Evolutionary conservation across 2,329 filamentous ascomycete genomes (phyloP), one percentile per base, ranked within the genome.

Genomic region (Fusarium citri): DNA sequence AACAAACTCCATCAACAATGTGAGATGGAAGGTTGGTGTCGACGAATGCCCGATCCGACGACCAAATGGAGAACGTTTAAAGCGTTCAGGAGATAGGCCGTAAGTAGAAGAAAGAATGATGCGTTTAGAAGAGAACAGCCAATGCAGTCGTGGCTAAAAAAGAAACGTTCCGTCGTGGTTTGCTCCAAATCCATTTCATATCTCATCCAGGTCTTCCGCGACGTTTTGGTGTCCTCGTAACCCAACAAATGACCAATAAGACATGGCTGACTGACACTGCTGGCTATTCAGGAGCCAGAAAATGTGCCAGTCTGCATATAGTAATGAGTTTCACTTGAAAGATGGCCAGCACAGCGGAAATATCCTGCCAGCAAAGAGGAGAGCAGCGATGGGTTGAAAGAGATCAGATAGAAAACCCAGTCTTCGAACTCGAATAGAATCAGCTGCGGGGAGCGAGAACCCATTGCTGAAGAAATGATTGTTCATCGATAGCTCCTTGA

Each of bases 391-490:
- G 84, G 84, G 62, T 79, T 80, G 66, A 77, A 57, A 10, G 84
- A 85, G 77, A 82, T 85, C 64, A 87, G 82, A 71, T 85, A 86
- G 41, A 74, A 74, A 66, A 85, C 75, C 85, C 86, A 87, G 55
- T 79, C 77, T 64, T 78, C 68, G 61, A 86, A 80, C 59, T 80
- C 77, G 72, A 86, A 87, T 61, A 66, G 74, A 66, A 76, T 74
- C 72, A 87, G 75, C 49, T 80, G 79, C 30, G 80, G 79, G 66
- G 73, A 77, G 74, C 77, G 80, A 76, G 78, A 83, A 71, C 82
- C 83, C 76, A 80, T 80, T 77, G 79, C 78, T 82, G 81, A 85
- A 86, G 85, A 87, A 83, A 83, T 65, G 20, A 86, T 80, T 40
- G 72, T 87, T 88, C 85, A 88, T 75, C 84, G 81, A 72, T 83